Evolutionary conservation across 1,284 basidiomycete genomes (phyloP), one percentile per base, ranked within the genome.

Genomic region (Boletus mariae): DNA sequence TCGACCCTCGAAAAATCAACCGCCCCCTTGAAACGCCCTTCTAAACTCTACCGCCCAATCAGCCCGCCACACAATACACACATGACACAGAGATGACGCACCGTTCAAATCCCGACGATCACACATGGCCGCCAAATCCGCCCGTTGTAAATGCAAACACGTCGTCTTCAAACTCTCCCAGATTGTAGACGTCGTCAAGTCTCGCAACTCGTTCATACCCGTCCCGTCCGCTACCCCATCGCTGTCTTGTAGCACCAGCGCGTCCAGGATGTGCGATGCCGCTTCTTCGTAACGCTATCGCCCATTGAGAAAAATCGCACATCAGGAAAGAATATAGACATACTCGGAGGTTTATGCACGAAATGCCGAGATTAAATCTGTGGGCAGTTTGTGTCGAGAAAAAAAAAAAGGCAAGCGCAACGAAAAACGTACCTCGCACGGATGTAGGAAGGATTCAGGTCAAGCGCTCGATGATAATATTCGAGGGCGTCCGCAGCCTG

Each of bases 361-460:
- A 90, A 58, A 96, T 96, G 25, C 92, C 94, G 17, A 96, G 77
- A 71, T 97, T 96, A 71, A 91, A 96, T 58, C 92, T 90, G 51
- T 10, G 20, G 11, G 42, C 45, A 42, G 43, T 44, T 48, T 37
- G 51, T 8, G 6, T 8, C 32, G 20, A 20, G 20, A n/a, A 4
- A 31, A 32, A 51, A 52, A 17, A 52, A 47, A 43, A 43, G 46
- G 15, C 11, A 11, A 44, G 31, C 68, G 72, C 29, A 43, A 6
- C 47, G 26, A 31, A 28, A 41, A 43, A 53, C 55, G n/a, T 45
- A 86, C 87, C 91, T 82, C 9, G 94, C 94, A 56, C 97, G 87
- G 51, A 98, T 94, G 69, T 98, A 99, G 35, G 84, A 83, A 5
- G 96, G 95, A 65, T 97, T 94, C 52, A 98, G 76, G 58, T 92